Evolutionary conservation across 2,329 filamentous ascomycete species (phyloP), one percentile per base, ranked within the genome.

Genomic region (Colletotrichum limetticola): DNA sequence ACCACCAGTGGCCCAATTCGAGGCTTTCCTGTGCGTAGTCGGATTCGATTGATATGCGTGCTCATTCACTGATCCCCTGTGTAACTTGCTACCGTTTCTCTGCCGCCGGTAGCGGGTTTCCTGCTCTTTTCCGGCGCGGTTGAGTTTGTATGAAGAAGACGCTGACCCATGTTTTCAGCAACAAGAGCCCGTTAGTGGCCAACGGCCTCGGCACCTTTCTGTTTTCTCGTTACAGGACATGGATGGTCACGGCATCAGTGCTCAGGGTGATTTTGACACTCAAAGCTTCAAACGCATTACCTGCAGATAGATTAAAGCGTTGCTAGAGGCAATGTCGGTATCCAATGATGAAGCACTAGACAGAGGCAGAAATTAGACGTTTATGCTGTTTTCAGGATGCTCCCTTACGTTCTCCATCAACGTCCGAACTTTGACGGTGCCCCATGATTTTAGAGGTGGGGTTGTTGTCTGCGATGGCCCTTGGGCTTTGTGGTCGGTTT

Each of bases 231-330:
- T 35, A 49, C 63, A 72, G 55, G 52, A 63, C 58, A 59, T 35
- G 57, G 30, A 24, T 46, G 22, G 22, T 9, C 49, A 35, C 57
- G 58, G 35, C 35, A 30, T 12, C n/a, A 16, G 19, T 37, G 30
- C 68, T 28, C 53, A 59, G 26, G 42, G 52, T n/a, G 32, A 32
- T 37, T n/a, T 42, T 56, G 37, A 24, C 56, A 52, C 16, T 35
- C 28, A 37, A 32, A 35, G 30, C 37, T 28, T 70, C 56, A 66
- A 62, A 63, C 59, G 26, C 7, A 53, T 24, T 37, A 30, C 57
- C 55, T 58, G 58, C 53, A 68, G 58, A 53, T 68, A 63, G 19
- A 75, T 68, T 66, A 66, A 69, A 58, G 42, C 35, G 46, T 59
- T 52, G 42, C 52, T 37, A 30, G 32, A 62, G 65, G 24, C n/a